These are phyloP conservation scores for Tetrapisispora taiwanensis DNA, from an alignment of 805 yeast genomes.

Conservation along the genomic window DNA sequence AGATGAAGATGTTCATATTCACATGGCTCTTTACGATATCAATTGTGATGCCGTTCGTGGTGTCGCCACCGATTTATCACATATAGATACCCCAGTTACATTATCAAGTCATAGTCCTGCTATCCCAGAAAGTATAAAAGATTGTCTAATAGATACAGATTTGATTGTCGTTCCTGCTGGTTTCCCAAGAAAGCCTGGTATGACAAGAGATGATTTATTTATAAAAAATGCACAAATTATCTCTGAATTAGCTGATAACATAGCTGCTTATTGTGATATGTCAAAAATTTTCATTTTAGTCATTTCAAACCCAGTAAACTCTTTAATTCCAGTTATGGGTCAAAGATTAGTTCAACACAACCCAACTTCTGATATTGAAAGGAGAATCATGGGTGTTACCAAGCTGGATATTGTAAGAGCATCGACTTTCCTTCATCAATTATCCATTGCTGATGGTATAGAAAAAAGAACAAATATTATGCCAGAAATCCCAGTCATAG, in stretches of 20 bases:
- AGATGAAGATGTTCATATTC: conserved; percentile 9
- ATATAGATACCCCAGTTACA: conserved; percentile 59
- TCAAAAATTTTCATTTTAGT: conserved; percentile 71
- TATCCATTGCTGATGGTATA: conserved; percentile 21
- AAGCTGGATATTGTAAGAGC: conserved; percentile 73
- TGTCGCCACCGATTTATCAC: conserved; percentile 80
- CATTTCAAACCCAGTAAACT: conserved; percentile 90
- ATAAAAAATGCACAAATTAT: conserved; percentile 77
- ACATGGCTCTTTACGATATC: conserved; percentile 71
- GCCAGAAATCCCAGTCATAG: conserved; percentile 60
- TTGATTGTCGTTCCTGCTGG: conserved; percentile 59
- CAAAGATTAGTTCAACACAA: conserved; percentile 55
- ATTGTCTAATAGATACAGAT: conserved; percentile 19
- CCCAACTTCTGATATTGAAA: conserved; percentile 52
- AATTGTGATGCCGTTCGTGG: conserved; percentile 57
- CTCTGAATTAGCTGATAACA: conserved; percentile 59
- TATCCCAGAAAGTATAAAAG: conserved; percentile 22
- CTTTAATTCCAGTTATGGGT: conserved; percentile 83
- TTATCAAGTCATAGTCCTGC: conserved; percentile 52
- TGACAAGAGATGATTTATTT: conserved; percentile 87
- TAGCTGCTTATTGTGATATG: conserved; percentile 47
- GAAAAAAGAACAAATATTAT: conserved; percentile 40
- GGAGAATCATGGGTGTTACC: conserved; percentile 77
- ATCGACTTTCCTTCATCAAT: conserved; percentile 66
- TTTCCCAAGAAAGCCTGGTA: conserved; percentile 88